Base-by-base conservation (phyloP, 2,329 filamentous ascomycete species). In the Penicillium digitatum region DNA sequence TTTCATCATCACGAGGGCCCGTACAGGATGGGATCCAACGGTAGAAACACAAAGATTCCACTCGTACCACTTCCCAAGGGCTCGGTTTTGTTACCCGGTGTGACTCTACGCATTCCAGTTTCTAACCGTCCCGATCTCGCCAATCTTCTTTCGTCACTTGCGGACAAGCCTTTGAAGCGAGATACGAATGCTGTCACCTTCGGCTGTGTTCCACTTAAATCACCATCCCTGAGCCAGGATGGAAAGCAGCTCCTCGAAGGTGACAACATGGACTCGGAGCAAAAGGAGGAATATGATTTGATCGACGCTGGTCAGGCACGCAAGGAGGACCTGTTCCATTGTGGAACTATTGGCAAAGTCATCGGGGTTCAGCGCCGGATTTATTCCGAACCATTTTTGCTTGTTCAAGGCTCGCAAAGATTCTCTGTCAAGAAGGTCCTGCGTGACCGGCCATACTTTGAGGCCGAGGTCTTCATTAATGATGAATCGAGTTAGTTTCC, bases 61-160 rank as follows among this genome's bases (percentile, higher is more conserved):
- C 77, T 97, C 65, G 87, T 97, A 63, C 89, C 91, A 35, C 83
- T 97, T 40, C 85, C 90, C 50, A 86, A 87, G 68, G 88, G 87
- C 62, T 83, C 85, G 59, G 88, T 96, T 62, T 84, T 97, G 38
- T 83, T 96, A 10, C 94, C 94, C 4, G 90, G 91, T 59, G 85
- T 92, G 54, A 86, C 92, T 48, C 83, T 95, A 65, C 88, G 92
- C 64, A 88, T 97, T 62, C 86, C 90, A 52, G 87, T 96, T 49
- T 85, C 87, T 38, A 86, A 87, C 72, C 89, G 93, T 48, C 86
- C 90, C 62, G 94, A 97, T 74, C 87, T 97, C 62, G 87, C 90
- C 50, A 89, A 93, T 48, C 83, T 97, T 42, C 85, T 99, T 54
- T 89, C 91, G 20, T 87, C 87, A 64, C 84, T 96, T 57, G 93